These are phyloP conservation scores for Skeletonema potamos DNA, from an alignment of 108 stramenopile species.

Conservation along the genomic window DNA sequence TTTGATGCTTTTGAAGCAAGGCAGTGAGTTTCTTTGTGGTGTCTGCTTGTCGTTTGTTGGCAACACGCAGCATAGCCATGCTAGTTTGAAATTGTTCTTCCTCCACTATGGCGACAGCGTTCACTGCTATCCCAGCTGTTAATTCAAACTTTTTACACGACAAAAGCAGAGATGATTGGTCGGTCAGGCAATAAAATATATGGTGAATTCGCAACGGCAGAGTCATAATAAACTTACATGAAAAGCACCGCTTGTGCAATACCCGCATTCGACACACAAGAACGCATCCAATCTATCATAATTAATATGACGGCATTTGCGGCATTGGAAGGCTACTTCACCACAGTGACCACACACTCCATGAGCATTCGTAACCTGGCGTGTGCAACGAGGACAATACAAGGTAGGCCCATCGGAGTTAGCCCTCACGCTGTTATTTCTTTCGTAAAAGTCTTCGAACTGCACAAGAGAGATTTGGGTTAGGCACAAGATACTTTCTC, in stretches of 20 bases:
- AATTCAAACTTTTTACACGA: slow-evolving; percentile 30
- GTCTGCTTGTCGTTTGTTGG: slow-evolving; percentile 40
- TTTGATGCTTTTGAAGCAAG: slow-evolving; percentile 15
- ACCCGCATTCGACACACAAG: slow-evolving; percentile 96
- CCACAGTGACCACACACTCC: slow-evolving; percentile 95
- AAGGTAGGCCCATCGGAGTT: slow-evolving; percentile 59
- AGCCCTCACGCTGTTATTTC: slow-evolving; percentile 50
- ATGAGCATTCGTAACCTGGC: slow-evolving; percentile 93
- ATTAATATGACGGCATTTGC: slow-evolving; percentile 94
- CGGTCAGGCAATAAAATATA: background rate
- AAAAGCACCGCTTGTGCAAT: slow-evolving; percentile 88
- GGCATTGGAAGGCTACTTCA: slow-evolving; percentile 94
- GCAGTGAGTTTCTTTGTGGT: slow-evolving; percentile 38
- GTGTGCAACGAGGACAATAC: slow-evolving; percentile 90
- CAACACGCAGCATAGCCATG: slow-evolving; percentile 43
- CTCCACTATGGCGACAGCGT: slow-evolving; percentile 71
- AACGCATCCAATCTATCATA: slow-evolving; percentile 95
- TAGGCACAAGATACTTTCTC: background rate
- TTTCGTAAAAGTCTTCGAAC: slow-evolving; percentile 83
- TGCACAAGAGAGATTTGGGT: slow-evolving; percentile 12
- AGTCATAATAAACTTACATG: slow-evolving; percentile 24
- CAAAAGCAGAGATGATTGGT: background rate
- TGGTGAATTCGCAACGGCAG: background rate
- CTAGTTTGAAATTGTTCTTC: slow-evolving; percentile 55
- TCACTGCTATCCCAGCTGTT: slow-evolving; percentile 74